Evolutionary conservation across 148 eudicot species (phyloP).

Genomic region (Nepenthes mirabilis): DNA sequence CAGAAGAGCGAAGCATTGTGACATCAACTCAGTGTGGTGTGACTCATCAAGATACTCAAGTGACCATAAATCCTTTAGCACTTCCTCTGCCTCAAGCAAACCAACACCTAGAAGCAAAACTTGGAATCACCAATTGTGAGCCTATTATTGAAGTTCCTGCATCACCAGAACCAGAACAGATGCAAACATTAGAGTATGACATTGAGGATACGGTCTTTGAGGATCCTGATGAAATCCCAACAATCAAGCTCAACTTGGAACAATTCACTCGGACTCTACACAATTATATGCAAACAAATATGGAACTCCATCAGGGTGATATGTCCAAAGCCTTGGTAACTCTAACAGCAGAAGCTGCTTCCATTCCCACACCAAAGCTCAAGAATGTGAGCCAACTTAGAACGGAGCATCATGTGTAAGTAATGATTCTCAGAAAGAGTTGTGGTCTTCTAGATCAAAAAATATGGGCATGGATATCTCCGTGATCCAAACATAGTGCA

Average conservation of each 20-base stretch:
- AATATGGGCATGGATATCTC: background rate
- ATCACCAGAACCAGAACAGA: slow-evolving; percentile 57
- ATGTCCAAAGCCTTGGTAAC: slow-evolving; percentile 81
- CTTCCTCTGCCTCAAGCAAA: slow-evolving; percentile 22
- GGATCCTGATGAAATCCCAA: slow-evolving; percentile 84
- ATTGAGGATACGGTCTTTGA: slow-evolving; percentile 60
- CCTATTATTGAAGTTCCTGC: slow-evolving; percentile 80
- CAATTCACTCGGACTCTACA: slow-evolving; percentile 65
- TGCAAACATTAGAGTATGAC: slow-evolving; percentile 33
- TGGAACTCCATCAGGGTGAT: slow-evolving; percentile 47
- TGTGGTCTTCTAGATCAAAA: background rate
- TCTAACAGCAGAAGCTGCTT: slow-evolving; percentile 77
- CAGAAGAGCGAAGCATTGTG: slow-evolving; percentile 66
- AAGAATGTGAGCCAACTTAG: slow-evolving; percentile 74
- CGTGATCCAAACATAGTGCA: too few species aligned
- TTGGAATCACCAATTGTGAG: slow-evolving; percentile 21
- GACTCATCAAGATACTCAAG: slow-evolving; percentile 22
- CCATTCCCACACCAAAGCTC: slow-evolving; percentile 83
- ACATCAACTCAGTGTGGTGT: slow-evolving; percentile 22
- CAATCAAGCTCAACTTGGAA: slow-evolving; percentile 58
- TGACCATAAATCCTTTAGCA: slow-evolving; percentile 25
- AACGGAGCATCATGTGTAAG: slow-evolving; percentile 99
- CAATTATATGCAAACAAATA: slow-evolving; percentile 41
- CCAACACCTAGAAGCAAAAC: slow-evolving; percentile 17
- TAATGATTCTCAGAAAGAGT: slow-evolving; percentile 5